These are phyloP conservation scores for Malus hybrid DNA, from an alignment of 331 rosid genomes.

Conservation along the genomic window DNA sequence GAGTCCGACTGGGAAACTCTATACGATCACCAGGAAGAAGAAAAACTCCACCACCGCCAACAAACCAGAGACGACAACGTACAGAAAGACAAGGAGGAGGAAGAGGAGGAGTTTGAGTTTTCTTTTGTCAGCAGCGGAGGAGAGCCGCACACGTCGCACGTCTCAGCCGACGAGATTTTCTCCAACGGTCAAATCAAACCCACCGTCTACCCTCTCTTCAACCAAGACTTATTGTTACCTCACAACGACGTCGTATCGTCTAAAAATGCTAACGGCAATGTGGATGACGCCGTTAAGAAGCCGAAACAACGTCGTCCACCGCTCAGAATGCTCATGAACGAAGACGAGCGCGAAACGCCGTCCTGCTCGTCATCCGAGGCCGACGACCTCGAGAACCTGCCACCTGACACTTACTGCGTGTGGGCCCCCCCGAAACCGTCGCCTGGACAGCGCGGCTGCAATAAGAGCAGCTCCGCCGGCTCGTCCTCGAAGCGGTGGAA, in stretches of 20 bases:
- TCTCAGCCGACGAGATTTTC: conserved; percentile 82
- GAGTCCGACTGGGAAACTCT: conserved; percentile 4
- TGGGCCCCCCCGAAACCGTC: conserved; percentile 46
- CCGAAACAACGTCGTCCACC: conserved; percentile 35
- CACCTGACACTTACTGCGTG: conserved; percentile 43
- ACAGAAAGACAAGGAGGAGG: neutral
- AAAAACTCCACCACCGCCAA: neutral
- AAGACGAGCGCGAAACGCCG: conserved; percentile 51
- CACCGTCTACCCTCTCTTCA: conserved; percentile 41
- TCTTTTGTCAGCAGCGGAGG: conserved; percentile 21
- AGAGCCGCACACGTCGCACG: conserved; percentile 29
- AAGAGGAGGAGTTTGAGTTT: conserved; percentile 54
- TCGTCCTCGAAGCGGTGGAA: conserved; percentile 61
- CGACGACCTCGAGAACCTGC: conserved; percentile 38
- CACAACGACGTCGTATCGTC: conserved; percentile 2
- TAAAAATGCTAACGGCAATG: neutral
- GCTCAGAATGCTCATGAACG: conserved; percentile 62
- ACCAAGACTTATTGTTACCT: conserved; percentile 11
- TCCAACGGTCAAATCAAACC: conserved; percentile 70
- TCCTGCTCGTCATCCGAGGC: conserved; percentile 52
- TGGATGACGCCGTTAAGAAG: neutral
- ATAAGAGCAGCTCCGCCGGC: conserved; percentile 45
- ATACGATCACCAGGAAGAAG: neutral
- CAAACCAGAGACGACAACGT: neutral
- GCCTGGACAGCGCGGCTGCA: conserved; percentile 9